Conservation (phyloP, 2,329 filamentous ascomycete genomes). For the Fusarium globosum region DNA sequence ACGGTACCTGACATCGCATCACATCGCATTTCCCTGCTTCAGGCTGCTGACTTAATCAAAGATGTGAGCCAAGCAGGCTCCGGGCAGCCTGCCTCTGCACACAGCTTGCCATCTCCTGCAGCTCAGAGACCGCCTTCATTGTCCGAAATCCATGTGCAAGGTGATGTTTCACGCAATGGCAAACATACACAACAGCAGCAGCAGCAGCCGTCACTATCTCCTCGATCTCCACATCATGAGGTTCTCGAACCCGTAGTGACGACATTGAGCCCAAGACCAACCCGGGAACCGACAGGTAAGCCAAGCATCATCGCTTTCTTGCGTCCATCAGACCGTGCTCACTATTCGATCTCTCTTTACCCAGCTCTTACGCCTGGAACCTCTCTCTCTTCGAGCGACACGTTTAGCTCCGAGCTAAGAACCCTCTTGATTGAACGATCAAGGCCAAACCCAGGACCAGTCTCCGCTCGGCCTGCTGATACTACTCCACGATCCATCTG, state of each 20-base stretch:
- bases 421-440: neutral
- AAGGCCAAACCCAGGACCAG: neutral
- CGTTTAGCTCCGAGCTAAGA: constrained; percentile 22
- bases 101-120: neutral
- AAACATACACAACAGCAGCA: neutral
- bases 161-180: neutral
- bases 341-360: neutral
- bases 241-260: neutral
- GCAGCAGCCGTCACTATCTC: neutral
- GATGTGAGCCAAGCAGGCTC: neutral
- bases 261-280: neutral
- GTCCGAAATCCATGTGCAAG: neutral
- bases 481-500: neutral
- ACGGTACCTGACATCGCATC: neutral
- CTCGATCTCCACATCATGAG: neutral
- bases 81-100: neutral
- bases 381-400: constrained; percentile 26
- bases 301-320: neutral
- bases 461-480: neutral
- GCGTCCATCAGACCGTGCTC: neutral
- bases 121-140: neutral
- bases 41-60: neutral
- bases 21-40: neutral
- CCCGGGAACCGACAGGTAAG: neutral
- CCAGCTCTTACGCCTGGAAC: neutral